Base-by-base conservation (phyloP, 805 yeast genomes). In the Teunomyces funiuensis region DNA sequence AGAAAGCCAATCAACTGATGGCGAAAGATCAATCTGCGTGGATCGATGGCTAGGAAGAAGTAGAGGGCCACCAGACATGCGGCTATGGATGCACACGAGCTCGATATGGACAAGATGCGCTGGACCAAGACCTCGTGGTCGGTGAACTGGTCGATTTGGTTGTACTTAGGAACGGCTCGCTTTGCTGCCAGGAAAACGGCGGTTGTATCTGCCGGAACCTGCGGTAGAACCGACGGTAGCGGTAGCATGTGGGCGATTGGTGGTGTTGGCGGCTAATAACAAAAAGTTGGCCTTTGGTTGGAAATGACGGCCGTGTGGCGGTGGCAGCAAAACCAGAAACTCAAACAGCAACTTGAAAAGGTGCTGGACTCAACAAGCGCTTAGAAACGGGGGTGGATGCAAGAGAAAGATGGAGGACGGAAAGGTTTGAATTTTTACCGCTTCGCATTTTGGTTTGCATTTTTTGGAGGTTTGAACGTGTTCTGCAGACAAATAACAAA, bases 1-100 rank as follows among this genome's bases (percentile, higher is more conserved):
- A 89, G 66, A 40, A 83, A 77, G 33, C 80, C 65, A 49, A 88
- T 82, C 45, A 89, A 69, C 42, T 80, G 81, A 58, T 85, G 91
- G 36, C 89, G 70, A 62, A 85, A 85, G 17, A 80, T 79, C 27
- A 76, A 52, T 40, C 80, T 68, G 46, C 79, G 64, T 2, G 82
- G 85, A 56, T 84, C 89, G 23, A 84, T 82, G 41, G 83, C 79
- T 3, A 70, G 63, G 42, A 81, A 72, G 44, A 74, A 62, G 58
- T 83, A 87, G 44, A 86, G 67, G 6, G 86, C 82, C 0, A 71
- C 49, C 4, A 83, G 50, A n/a, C 90, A 85, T 31, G 60, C 58
- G 29, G 61, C 60, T 6, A 70, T 68, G 15, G 71, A 64, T 2
- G 65, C 56, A 28, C 66, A 55, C 9, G 73, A 65, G n/a, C 73